Base-by-base conservation (phyloP, 257 asterid genomes). In the Perilla frutescens region DNA sequence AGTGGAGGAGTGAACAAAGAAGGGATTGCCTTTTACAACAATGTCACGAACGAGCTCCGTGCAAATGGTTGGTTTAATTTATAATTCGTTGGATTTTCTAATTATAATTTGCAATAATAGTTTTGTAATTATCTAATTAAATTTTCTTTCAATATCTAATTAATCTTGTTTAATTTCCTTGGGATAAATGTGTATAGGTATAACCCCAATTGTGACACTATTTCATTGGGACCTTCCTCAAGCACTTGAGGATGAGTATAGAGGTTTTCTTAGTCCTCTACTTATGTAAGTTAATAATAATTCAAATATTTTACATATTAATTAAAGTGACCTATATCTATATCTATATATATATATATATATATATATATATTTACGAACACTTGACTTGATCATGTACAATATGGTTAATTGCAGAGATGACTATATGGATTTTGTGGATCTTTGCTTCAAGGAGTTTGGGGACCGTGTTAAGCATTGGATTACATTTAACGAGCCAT, bases 151-250 rank as follows among this genome's bases (percentile, higher is more conserved):
- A 8, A 4, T 40, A 26, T 44, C 3, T 65, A 7, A 11, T 6
- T 20, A 20, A 44, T 9, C 12, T 32, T 66, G 3, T 13, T 7
- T 3, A 2, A 44, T 12, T 47, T 48, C 2, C 6, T 29, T 26
- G 12, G 4, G 15, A 11, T 3, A 12, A 48, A 41, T 36, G 10
- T 50, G 20, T 53, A 45, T 39, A 86, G 97, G 90, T 15, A 74
- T 89, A 26, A 62, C 67, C 11, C 97, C 97, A 71, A 65, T 34
- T 8, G 96, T 84, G 62, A 85, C 95, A 49, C 54, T 91, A 11
- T 85, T 76, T 53, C 97, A 91, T 39, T 89, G 93, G 95, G 96
- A 91, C 83, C 72, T 83, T 43, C 96, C 97, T 7, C 95, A 91
- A 82, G 89, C 88, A 26, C 75, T 89, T 40, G 39, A 91, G 49